These are phyloP conservation scores for Jamesozyma rosinii DNA, from an alignment of 805 yeast genomes.

Conservation along the genomic window DNA sequence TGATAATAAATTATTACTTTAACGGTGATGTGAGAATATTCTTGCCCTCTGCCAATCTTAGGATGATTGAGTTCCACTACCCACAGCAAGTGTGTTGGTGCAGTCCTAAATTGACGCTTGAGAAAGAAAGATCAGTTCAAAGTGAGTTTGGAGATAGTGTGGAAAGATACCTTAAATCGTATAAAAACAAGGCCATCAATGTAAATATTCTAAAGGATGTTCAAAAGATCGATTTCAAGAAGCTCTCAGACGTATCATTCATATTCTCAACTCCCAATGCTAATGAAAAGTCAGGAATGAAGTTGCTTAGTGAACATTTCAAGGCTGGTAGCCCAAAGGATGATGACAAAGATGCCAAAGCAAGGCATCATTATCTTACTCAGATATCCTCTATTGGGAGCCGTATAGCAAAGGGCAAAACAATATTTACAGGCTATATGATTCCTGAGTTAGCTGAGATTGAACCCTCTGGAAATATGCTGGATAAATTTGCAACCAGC, in stretches of 20 bases:
- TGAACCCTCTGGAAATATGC: background rate
- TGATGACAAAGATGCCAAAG: background rate
- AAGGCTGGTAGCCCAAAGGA: background rate
- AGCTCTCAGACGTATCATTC: conserved; percentile 40
- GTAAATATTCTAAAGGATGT: conserved; percentile 26
- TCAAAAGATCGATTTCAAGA: conserved; percentile 35
- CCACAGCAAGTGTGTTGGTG: conserved; percentile 64
- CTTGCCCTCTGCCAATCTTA: conserved; percentile 52
- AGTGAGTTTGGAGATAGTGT: conserved; percentile 38
- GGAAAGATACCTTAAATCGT: conserved; percentile 36
- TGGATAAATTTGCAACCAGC: background rate
- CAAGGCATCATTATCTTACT: conserved; percentile 20
- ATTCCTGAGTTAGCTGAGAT: conserved; percentile 16
- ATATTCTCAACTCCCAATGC: conserved; percentile 48
- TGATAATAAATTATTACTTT: conserved; percentile 49
- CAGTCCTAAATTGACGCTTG: conserved; percentile 36
- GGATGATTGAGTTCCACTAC: conserved; percentile 42
- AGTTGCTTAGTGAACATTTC: conserved; percentile 8
- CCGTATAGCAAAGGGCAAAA: conserved; percentile 12
- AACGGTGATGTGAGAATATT: conserved; percentile 42
- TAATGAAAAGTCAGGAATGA: conserved; percentile 25
- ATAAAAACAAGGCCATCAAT: conserved; percentile 28
- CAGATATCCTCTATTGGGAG: conserved; percentile 31
- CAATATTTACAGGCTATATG: conserved; percentile 20
- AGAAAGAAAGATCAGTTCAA: background rate